Evolutionary conservation across 2,329 filamentous ascomycete species (phyloP).

Genomic region (Eutypa lata): DNA sequence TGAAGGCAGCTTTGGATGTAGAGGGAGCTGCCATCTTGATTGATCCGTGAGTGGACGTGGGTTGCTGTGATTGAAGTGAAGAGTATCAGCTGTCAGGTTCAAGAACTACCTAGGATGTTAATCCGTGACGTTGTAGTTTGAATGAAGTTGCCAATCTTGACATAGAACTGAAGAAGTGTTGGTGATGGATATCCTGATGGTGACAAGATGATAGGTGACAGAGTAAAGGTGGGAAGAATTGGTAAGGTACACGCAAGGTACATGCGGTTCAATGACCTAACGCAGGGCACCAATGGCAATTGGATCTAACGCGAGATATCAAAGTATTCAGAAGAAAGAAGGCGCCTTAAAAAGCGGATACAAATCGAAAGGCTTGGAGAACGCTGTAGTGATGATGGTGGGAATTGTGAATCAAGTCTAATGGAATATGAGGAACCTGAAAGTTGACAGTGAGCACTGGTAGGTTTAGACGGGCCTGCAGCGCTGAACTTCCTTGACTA

Average conservation of each 20-base stretch:
- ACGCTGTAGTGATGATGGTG: too few relatives aligned
- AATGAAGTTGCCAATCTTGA: neutral
- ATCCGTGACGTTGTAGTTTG: too few relatives aligned
- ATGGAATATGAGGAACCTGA: too few relatives aligned
- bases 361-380: too few relatives aligned
- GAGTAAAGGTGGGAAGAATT: neutral
- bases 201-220: neutral
- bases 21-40: slow-evolving; percentile 4
- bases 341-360: neutral
- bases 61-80: neutral
- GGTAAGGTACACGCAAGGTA: neutral
- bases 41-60: neutral
- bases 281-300: too few relatives aligned
- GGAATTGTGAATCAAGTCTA: too few relatives aligned
- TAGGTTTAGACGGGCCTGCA: too few relatives aligned
- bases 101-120: neutral
- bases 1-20: neutral
- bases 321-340: too few relatives aligned
- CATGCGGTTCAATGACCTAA: neutral
- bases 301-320: too few relatives aligned
- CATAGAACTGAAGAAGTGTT: neutral
- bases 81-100: neutral
- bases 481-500: neutral
- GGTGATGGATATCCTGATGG: neutral
- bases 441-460: too few relatives aligned